A percentile compares a stretch with the other conserved stretches of the same genome.
Evolutionary conservation across 1,139 yeast genomes (phyloP).

Genomic region (Yamadazyma kanchanaburiensis): DNA sequence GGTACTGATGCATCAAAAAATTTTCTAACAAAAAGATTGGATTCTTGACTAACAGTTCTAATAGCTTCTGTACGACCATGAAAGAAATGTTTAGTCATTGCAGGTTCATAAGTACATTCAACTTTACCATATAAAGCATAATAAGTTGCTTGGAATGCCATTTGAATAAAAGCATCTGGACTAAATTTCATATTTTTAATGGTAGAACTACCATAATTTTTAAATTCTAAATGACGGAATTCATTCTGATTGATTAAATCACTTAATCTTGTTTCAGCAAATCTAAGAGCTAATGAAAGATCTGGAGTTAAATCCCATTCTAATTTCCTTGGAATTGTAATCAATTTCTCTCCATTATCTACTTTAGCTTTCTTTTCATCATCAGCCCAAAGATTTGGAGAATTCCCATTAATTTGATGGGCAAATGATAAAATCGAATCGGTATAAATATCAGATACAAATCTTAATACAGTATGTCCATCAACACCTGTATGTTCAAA

Average conservation of each 20-base stretch:
- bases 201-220: constrained; percentile 68
- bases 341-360: constrained; percentile 27
- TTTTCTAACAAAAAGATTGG: constrained; percentile 78
- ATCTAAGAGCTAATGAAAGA: constrained; percentile 73
- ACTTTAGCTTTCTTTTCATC: constrained; percentile 6
- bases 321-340: constrained; percentile 76
- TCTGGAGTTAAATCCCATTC: constrained; percentile 86
- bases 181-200: constrained; percentile 85
- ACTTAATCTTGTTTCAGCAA: constrained; percentile 86
- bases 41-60: constrained; percentile 76
- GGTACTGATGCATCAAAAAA: constrained; percentile 70
- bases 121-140: constrained; percentile 90
- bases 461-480: constrained; percentile 87
- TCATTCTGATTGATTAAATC: constrained; percentile 90
- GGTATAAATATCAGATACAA: constrained; percentile 86
- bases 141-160: constrained; percentile 92
- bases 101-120: constrained; percentile 93
- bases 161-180: constrained; percentile 93
- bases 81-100: constrained; percentile 83
- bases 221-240: constrained; percentile 76
- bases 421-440: constrained; percentile 89
- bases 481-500: constrained; percentile 96
- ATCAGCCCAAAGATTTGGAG: constrained; percentile 72
- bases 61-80: constrained; percentile 95
- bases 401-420: constrained; percentile 71